Percentiles rank a stretch among this genome's conserved stretches.
Conservation (phyloP, 192 early-diverging fungal species). For the Entomortierella beljakovae region DNA sequence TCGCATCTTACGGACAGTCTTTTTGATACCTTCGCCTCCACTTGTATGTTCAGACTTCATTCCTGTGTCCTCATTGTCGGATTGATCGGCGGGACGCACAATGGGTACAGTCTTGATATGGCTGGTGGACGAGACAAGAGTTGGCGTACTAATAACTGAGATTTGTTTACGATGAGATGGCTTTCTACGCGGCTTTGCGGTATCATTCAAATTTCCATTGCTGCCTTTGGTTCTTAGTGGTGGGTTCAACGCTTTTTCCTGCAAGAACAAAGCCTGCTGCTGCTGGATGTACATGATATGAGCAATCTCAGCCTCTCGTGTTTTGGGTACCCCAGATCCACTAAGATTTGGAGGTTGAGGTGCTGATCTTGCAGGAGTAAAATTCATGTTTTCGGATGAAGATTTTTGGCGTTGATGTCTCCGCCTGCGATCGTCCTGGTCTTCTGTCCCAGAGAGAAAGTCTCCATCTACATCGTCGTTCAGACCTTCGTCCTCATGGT, state of each 20-base stretch:
- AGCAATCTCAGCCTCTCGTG: constrained; percentile 48
- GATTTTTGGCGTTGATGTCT: constrained; percentile 22
- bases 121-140: constrained; percentile 39
- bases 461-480: constrained; percentile 52
- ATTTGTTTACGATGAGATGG: constrained; percentile 47
- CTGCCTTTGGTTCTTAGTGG: constrained; percentile 32
- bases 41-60: constrained; percentile 48
- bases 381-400: constrained; percentile 7
- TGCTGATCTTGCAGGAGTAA: constrained; percentile 44
- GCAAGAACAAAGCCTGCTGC: constrained; percentile 49
- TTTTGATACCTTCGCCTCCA: constrained; percentile 51
- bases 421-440: constrained; percentile 20
- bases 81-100: constrained; percentile 48
- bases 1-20: constrained; percentile 40
- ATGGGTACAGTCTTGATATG: constrained; percentile 51
- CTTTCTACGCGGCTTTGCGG: constrained; percentile 33
- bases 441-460: constrained; percentile 44
- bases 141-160: constrained; percentile 49
- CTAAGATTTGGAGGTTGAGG: constrained; percentile 33
- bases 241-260: constrained; percentile 52
- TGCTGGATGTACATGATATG: constrained; percentile 55
- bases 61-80: constrained; percentile 50
- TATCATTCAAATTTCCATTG: constrained; percentile 45
- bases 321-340: constrained; percentile 17
- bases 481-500: constrained; percentile 43